Evolutionary conservation across 2,329 filamentous ascomycete genomes (phyloP).

Genomic region (Harringtonia aguacate): DNA sequence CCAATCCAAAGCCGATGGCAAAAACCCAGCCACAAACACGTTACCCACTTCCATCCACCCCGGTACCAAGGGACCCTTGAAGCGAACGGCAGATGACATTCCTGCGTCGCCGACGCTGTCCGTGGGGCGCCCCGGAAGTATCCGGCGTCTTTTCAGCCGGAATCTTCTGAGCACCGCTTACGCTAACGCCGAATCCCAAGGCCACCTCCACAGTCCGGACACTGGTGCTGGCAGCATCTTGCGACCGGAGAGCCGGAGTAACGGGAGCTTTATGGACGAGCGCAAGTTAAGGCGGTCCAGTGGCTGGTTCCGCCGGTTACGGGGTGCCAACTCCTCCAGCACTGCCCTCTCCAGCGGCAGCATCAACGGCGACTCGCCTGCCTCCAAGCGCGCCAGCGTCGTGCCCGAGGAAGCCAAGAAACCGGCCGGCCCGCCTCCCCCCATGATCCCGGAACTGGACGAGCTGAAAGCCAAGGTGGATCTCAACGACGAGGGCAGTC

Average conservation of each 20-base stretch:
- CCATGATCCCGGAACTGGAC: constrained; percentile 49
- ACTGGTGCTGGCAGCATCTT: constrained; percentile 4
- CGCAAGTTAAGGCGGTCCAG: constrained; percentile 45
- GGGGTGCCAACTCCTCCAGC: constrained; percentile 19
- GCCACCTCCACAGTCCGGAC: constrained; percentile 13
- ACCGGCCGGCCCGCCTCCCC: constrained; percentile 40
- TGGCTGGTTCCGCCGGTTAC: constrained; percentile 48
- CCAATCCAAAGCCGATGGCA: constrained; percentile 11
- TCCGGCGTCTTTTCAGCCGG: constrained; percentile 47
- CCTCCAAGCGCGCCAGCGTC: constrained; percentile 30
- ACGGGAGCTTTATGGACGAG: constrained; percentile 36
- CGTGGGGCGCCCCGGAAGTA: constrained; percentile 38
- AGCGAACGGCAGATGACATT: constrained; percentile 37
- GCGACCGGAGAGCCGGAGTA: constrained; percentile 40
- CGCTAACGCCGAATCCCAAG: constrained; percentile 34
- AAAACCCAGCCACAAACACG: constrained; percentile 11
- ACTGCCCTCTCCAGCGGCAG: constrained; percentile 7
- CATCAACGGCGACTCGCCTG: constrained; percentile 13
- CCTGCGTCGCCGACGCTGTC: constrained; percentile 42
- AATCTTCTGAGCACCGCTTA: constrained; percentile 43
- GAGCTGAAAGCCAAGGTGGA: constrained; percentile 39
- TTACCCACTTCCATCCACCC: constrained; percentile 19
- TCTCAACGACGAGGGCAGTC: constrained; percentile 29
- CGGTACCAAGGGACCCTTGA: constrained; percentile 27
- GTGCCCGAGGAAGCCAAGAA: constrained; percentile 28